A percentile compares a stretch with the other conserved stretches of the same genome.
Evolutionary conservation across 495 filamentous ascomycete species (phyloP).

Genomic region (Aspergillus baeticus): DNA sequence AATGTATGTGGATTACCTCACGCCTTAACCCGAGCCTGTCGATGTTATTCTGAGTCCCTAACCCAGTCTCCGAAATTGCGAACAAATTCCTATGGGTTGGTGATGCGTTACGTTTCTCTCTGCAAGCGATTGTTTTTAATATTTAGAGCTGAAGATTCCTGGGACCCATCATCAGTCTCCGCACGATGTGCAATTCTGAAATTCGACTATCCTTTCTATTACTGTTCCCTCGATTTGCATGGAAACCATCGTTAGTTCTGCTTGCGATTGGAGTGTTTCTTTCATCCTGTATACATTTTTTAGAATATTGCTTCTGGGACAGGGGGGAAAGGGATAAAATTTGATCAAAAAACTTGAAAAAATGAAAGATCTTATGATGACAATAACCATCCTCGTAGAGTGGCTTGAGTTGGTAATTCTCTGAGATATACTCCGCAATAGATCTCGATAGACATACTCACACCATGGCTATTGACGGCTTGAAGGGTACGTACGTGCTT

Average conservation of each 20-base stretch:
- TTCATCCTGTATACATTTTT: slow-evolving; percentile 28
- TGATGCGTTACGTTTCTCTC: slow-evolving; percentile 16
- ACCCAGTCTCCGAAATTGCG: slow-evolving; percentile 25
- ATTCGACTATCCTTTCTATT: slow-evolving; percentile 6
- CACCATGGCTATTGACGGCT: too few relatives aligned
- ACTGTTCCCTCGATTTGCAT: slow-evolving; percentile 29
- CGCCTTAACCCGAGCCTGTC: slow-evolving; percentile 12
- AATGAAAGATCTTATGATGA: slow-evolving; percentile 16
- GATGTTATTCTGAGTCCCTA: slow-evolving; percentile 6
- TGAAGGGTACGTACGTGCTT: too few relatives aligned
- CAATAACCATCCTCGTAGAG: not conserved
- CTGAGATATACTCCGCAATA: too few relatives aligned
- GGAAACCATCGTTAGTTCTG: slow-evolving; percentile 28
- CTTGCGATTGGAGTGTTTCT: slow-evolving; percentile 26
- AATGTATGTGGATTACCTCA: slow-evolving; percentile 26
- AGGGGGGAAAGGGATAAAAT: slow-evolving; percentile 15
- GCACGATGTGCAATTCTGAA: slow-evolving; percentile 3
- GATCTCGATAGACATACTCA: too few relatives aligned
- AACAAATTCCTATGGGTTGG: slow-evolving; percentile 19
- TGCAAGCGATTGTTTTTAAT: not conserved
- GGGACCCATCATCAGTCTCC: not conserved
- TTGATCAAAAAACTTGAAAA: slow-evolving; percentile 18
- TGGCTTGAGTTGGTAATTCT: too few relatives aligned
- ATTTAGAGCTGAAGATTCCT: slow-evolving; percentile 19
- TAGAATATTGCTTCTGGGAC: slow-evolving; percentile 17